A percentile compares a stretch with the other conserved stretches of the same genome.
These are phyloP conservation scores for Fennellomyces sp. DNA, from an alignment of 371 early-diverging fungal species.

Conservation along the genomic window DNA sequence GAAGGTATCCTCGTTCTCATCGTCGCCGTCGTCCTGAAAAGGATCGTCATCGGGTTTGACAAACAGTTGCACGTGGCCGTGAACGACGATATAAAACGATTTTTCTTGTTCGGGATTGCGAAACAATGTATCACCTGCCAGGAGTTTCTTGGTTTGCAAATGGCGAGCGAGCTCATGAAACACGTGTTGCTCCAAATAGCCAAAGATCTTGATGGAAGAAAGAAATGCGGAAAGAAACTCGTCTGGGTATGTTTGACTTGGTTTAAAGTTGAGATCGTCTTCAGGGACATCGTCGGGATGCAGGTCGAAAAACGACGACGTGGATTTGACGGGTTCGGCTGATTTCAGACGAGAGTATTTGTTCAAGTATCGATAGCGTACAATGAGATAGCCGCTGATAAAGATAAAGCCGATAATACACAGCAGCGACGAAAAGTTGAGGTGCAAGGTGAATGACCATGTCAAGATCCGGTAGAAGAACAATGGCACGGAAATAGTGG, in stretches of 20 bases:
- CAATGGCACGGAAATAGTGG: slow-evolving; percentile 60
- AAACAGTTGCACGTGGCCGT: slow-evolving; percentile 90
- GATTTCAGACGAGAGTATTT: slow-evolving; percentile 79
- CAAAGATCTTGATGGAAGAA: slow-evolving; percentile 94
- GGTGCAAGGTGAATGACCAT: slow-evolving; percentile 70
- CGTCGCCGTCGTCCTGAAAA: slow-evolving; percentile 27
- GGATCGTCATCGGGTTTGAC: slow-evolving; percentile 47
- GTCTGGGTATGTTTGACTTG: slow-evolving; percentile 69
- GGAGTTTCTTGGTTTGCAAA: slow-evolving; percentile 81
- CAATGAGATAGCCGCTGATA: slow-evolving; percentile 54
- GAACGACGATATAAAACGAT: slow-evolving; percentile 93
- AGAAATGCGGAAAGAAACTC: slow-evolving; percentile 86
- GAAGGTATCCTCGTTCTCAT: slow-evolving; percentile 31
- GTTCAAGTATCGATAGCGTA: slow-evolving; percentile 77
- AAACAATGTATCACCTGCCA: slow-evolving; percentile 87
- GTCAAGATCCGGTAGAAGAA: slow-evolving; percentile 64
- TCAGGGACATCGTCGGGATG: slow-evolving; percentile 75
- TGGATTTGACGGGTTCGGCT: slow-evolving; percentile 48
- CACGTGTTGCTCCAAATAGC: slow-evolving; percentile 94
- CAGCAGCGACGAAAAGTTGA: slow-evolving; percentile 66
- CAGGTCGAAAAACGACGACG: slow-evolving; percentile 73
- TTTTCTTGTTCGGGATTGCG: slow-evolving; percentile 74
- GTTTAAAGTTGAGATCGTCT: slow-evolving; percentile 53
- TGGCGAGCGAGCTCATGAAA: slow-evolving; percentile 93
- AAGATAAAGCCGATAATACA: slow-evolving; percentile 42